Evolutionary conservation across 2,329 filamentous ascomycete genomes (phyloP).

Genomic region (Pleurostoma richardsiae): DNA sequence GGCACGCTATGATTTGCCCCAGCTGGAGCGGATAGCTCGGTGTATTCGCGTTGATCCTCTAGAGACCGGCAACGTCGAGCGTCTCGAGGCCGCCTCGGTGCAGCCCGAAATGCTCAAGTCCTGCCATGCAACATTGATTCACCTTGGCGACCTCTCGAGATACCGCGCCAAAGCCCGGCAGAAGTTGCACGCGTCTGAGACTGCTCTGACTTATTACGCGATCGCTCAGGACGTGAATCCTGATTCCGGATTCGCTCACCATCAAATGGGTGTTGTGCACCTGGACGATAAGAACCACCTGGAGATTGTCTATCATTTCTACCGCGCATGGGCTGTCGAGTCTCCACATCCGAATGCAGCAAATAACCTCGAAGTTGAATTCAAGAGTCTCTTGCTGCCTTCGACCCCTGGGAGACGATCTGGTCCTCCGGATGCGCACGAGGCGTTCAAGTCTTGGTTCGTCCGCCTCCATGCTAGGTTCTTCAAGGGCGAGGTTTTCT

Average conservation of each 20-base stretch:
- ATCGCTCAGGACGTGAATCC: constrained; percentile 77
- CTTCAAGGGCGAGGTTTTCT: constrained; percentile 70
- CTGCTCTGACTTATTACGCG: constrained; percentile 77
- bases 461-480: constrained; percentile 80
- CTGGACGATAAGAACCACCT: constrained; percentile 75
- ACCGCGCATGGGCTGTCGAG: constrained; percentile 71
- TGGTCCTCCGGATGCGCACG: constrained; percentile 46
- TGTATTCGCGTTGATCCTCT: constrained; percentile 21
- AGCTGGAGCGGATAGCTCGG: constrained; percentile 19
- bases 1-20: constrained; percentile 48
- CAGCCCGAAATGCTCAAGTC: constrained; percentile 61
- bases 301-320: constrained; percentile 83
- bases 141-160: constrained; percentile 82
- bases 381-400: constrained; percentile 48
- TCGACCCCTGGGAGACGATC: constrained; percentile 23
- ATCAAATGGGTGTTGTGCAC: constrained; percentile 85
- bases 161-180: constrained; percentile 73
- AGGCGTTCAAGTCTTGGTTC: constrained; percentile 74
- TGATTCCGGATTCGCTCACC: constrained; percentile 74
- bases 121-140: constrained; percentile 79
- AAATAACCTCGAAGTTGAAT: constrained; percentile 74
- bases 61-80: constrained; percentile 33
- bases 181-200: constrained; percentile 72
- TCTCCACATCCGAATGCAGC: constrained; percentile 70
- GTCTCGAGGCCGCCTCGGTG: constrained; percentile 42